phyloP scores from a whole-genome alignment of 73 alveolate species.

The Uronychia setigera region DNA sequence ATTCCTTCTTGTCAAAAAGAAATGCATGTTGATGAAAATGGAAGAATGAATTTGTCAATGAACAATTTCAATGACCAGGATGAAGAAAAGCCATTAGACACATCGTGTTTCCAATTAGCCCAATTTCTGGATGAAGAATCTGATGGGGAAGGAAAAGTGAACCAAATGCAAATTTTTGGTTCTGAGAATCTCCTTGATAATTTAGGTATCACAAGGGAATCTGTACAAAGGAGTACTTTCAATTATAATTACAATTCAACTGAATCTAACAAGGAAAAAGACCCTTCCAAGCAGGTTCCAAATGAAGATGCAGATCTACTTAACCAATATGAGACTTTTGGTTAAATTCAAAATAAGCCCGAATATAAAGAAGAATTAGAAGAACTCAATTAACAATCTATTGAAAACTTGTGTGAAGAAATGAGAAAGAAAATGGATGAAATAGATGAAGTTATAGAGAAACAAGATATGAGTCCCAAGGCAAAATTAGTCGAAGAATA shows the following conservation, averaged over 20 bases:
- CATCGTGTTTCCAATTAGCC: not conserved
- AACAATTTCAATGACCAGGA: not conserved
- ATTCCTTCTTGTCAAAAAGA: not conserved
- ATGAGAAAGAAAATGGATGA: no score
- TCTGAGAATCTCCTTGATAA: not conserved
- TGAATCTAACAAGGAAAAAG: not conserved
- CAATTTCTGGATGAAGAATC: not conserved
- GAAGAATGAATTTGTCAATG: not conserved
- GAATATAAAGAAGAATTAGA: no score
- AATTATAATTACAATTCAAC: not conserved
- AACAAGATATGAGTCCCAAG: not conserved
- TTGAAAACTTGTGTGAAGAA: no score
- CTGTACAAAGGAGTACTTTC: no score
- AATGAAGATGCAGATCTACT: not conserved
- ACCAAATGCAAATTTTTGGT: not conserved
- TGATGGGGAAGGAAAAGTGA: not conserved
- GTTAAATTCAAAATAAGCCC: no score
- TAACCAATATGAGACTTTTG: not conserved
- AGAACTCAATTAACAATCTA: no score
- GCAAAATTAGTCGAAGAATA: not conserved
- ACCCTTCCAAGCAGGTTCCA: not conserved
- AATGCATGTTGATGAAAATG: not conserved
- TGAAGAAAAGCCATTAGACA: not conserved
- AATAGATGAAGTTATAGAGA: not conserved
- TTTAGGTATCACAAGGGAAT: not conserved